A percentile compares a stretch with the other conserved stretches of the same genome.
Evolutionary conservation across 768 basidiomycete genomes (phyloP).

Genomic region (Cyathus striatus): DNA sequence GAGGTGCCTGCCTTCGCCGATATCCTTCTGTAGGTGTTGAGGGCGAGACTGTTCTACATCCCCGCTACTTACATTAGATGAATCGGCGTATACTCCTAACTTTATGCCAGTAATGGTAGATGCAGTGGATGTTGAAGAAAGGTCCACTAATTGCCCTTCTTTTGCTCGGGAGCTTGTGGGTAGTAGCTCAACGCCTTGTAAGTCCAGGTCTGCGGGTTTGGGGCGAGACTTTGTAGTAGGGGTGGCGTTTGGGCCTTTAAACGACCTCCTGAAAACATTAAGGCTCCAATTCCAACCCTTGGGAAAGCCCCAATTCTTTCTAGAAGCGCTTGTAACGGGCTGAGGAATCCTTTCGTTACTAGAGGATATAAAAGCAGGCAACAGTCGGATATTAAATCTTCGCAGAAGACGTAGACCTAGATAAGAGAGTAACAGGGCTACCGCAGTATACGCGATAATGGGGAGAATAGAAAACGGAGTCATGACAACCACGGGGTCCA

Average conservation of each 20-base stretch:
- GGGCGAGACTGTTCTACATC: not conserved
- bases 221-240: not conserved
- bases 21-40: not conserved
- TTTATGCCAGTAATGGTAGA: not conserved
- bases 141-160: not conserved
- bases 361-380: conserved; percentile 1
- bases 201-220: not conserved
- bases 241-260: not conserved
- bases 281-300: not conserved
- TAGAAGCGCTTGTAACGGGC: not conserved
- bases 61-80: not conserved
- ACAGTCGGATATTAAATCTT: not conserved
- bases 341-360: not conserved
- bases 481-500: too few species aligned
- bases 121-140: not conserved
- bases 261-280: not conserved
- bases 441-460: conserved; percentile 11
- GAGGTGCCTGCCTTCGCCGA: not conserved
- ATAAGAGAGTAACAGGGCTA: conserved; percentile 10
- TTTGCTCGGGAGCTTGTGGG: not conserved
- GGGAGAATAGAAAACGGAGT: conserved; percentile 8
- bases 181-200: not conserved
- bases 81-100: not conserved
- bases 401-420: conserved; percentile 8
- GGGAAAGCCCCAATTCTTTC: not conserved